These are phyloP conservation scores for Sanchytrium tribonematis DNA, from an alignment of 371 early-diverging fungal genomes.

Conservation along the genomic window DNA sequence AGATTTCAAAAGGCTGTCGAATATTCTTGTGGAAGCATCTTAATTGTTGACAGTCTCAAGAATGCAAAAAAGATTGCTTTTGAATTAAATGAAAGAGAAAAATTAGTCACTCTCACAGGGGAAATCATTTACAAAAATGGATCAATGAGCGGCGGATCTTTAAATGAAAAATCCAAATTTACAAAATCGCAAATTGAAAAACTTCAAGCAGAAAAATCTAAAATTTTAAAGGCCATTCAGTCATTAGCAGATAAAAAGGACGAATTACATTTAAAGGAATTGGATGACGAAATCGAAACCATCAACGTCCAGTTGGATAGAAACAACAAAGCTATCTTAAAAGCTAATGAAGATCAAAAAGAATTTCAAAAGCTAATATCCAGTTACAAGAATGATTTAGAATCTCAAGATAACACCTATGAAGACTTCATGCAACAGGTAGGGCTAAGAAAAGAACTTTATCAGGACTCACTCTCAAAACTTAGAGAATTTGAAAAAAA, in stretches of 20 bases:
- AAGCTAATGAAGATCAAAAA: not conserved
- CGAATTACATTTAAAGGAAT: not conserved
- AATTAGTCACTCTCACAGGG: not conserved
- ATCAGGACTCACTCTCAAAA: too few species aligned
- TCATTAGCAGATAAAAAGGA: not conserved
- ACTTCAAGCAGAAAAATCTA: constrained; percentile 2
- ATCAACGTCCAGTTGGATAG: not conserved
- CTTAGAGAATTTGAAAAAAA: too few species aligned
- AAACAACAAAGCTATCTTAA: not conserved
- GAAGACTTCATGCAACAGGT: too few species aligned
- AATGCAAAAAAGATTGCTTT: not conserved
- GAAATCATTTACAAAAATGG: not conserved
- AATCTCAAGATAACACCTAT: too few species aligned
- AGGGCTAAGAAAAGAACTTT: too few species aligned
- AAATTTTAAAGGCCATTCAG: too few species aligned
- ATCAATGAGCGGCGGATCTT: not conserved
- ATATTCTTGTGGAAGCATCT: constrained; percentile 32
- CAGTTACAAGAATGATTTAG: too few species aligned
- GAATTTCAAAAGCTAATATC: too few species aligned
- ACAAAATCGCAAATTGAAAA: constrained; percentile 1
- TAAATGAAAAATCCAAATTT: too few species aligned
- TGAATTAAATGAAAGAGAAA: not conserved
- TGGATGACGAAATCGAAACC: not conserved
- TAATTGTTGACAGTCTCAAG: constrained; percentile 4
- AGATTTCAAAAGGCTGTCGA: constrained; percentile 44